These are phyloP conservation scores for Solanum dulcamara DNA, from an alignment of 257 asterid genomes.

Conservation along the genomic window DNA sequence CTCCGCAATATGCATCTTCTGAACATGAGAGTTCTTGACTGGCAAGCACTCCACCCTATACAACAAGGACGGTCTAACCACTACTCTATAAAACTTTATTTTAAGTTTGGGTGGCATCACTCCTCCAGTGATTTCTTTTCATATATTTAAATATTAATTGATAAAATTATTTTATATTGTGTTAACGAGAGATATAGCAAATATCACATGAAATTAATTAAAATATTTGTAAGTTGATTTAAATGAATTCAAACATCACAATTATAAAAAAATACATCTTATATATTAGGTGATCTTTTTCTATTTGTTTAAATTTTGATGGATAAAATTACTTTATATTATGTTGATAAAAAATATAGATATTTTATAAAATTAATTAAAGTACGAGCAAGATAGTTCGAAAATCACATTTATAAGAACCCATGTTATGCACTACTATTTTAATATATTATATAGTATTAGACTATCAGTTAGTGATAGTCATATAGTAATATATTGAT, in stretches of 20 bases:
- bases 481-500: neutral
- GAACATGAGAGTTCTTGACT: too few relatives aligned
- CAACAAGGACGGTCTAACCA: too few relatives aligned
- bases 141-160: too few relatives aligned
- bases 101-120: too few relatives aligned
- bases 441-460: neutral
- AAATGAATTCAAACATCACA: neutral
- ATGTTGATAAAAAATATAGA: neutral
- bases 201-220: neutral
- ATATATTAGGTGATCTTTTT: neutral
- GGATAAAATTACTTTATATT: neutral
- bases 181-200: neutral
- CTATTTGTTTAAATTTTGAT: too few relatives aligned
- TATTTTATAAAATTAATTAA: neutral
- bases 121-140: too few relatives aligned
- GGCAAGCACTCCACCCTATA: too few relatives aligned
- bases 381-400: neutral
- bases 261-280: neutral
- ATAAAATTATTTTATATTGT: neutral
- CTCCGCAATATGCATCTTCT: too few relatives aligned
- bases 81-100: too few relatives aligned
- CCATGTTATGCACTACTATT: neutral
- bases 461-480: neutral
- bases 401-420: neutral
- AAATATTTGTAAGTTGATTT: too few relatives aligned